Conservation (phyloP, 371 early-diverging fungal genomes). For the Funneliformis caledonium region DNA sequence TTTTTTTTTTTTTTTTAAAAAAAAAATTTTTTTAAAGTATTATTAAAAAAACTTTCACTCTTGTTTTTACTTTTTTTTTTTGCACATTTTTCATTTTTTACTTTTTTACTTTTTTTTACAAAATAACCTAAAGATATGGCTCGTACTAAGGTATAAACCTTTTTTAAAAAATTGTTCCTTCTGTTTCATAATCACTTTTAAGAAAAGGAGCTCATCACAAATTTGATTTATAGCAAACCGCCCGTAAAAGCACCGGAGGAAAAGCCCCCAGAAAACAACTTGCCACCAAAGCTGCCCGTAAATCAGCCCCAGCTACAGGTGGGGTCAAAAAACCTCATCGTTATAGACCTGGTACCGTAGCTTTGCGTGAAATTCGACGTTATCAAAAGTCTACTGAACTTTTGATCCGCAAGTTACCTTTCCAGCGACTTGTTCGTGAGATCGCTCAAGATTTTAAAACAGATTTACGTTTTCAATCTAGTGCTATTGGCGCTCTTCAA, state of each 20-base stretch:
- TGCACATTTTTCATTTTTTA: too few species aligned
- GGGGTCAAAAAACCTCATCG: slow-evolving; percentile 75
- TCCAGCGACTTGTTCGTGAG: slow-evolving; percentile 92
- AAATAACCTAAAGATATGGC: slow-evolving; percentile 16
- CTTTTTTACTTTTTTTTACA: too few species aligned
- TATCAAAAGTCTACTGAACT: slow-evolving; percentile 93
- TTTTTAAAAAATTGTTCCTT: too few species aligned
- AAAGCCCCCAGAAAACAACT: slow-evolving; percentile 88
- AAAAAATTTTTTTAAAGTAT: too few species aligned
- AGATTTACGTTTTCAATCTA: slow-evolving; percentile 96
- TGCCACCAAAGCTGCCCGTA: slow-evolving; percentile 88
- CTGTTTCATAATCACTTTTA: too few species aligned
- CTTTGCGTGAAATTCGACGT: slow-evolving; percentile 96
- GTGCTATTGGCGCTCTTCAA: slow-evolving; percentile 97
- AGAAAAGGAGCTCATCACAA: background rate
- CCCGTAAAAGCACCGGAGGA: slow-evolving; percentile 84
- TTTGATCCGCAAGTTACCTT: slow-evolving; percentile 85
- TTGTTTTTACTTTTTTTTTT: too few species aligned
- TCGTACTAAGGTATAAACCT: slow-evolving; percentile 34
- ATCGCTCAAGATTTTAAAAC: slow-evolving; percentile 96
- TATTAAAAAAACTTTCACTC: too few species aligned
- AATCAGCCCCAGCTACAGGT: slow-evolving; percentile 73
- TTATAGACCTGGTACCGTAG: slow-evolving; percentile 87
- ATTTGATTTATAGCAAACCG: slow-evolving; percentile 64
- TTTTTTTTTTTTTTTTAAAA: too few species aligned